Base-by-base conservation (phyloP, 2,329 filamentous ascomycete genomes). In the Capronia epimyces region DNA sequence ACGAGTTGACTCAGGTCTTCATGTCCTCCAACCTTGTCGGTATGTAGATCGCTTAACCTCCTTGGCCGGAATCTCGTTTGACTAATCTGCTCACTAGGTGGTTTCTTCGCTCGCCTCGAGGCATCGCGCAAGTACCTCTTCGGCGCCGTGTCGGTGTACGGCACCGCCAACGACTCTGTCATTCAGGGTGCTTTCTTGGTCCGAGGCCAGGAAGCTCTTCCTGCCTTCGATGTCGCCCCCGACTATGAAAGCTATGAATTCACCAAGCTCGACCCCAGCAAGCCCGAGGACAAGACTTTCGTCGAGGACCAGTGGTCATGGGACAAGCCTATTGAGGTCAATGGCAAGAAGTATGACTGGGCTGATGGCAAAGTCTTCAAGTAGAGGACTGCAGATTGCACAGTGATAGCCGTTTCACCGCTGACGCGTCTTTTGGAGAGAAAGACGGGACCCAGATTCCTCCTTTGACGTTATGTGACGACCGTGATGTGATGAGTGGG, bases 281-380 rank as follows among this genome's bases (percentile, higher is more conserved):
- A 88, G 71, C 71, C 80, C 49, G 89, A 90, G 73, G 88, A 97
- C 80, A 82, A 80, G 69, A 84, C 86, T 70, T 90, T 87, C 70
- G 78, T 98, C 67, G 83, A 93, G 68, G 83, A 86, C 69, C 79
- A 85, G 75, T 98, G 93, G 93, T 78, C 82, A 58, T 95, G 89
- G 87, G 93, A 97, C 72, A 86, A 88, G 77, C 83, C 87, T 61
- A 76, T 90, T 66, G 76, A 75, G 60, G 80, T 89, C 66, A 74
- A 86, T 67, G 91, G 86, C 78, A 96, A 97, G 86, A 81, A 84
- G 68, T 94, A 90, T 76, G 75, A 82, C 71, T 88, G 86, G 77
- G 86, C 86, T 68, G 85, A 89, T 67, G 93, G 93, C 71, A 96
- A 97, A 83, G 89, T 97, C 72, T 97, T 96, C 87, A 97, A 97